Conservation (phyloP, 345 rosid genomes). For the Camelina sativa region DNA sequence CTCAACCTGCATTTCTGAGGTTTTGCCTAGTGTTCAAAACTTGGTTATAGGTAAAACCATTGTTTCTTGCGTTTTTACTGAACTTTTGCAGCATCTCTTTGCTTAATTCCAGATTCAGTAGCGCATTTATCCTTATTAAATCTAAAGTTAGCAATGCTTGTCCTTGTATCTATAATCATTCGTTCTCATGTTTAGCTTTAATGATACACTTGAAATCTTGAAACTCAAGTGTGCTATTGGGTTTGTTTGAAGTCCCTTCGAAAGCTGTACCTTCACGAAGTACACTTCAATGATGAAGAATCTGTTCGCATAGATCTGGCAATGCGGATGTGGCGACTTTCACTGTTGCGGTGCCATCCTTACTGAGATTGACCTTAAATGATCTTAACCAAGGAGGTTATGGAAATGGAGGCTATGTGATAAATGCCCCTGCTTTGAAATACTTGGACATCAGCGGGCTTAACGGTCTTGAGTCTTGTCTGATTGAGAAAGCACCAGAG, state of each 20-base stretch:
- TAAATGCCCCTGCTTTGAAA: slow-evolving; percentile 24
- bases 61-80: slow-evolving; percentile 15
- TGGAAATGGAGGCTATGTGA: slow-evolving; percentile 13
- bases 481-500: slow-evolving; percentile 19
- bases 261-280: no score
- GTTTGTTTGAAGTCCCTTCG: no score
- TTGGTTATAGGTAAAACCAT: slow-evolving; percentile 69
- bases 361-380: slow-evolving; percentile 1
- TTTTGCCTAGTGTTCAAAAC: slow-evolving; percentile 68
- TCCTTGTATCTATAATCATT: slow-evolving; percentile 23
- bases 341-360: background rate
- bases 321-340: background rate
- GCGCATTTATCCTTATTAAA: background rate
- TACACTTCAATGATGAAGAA: no score
- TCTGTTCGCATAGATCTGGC: background rate
- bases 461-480: background rate
- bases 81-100: slow-evolving; percentile 6
- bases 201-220: no score
- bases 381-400: background rate
- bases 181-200: no score
- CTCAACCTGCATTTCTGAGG: slow-evolving; percentile 78
- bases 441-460: slow-evolving; percentile 1
- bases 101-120: slow-evolving; percentile 1
- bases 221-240: no score
- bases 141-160: slow-evolving; percentile 1